A percentile compares a stretch with the other conserved stretches of the same genome.
Evolutionary conservation across 1,284 basidiomycete genomes (phyloP).

Genomic region (Serendipita sp.): DNA sequence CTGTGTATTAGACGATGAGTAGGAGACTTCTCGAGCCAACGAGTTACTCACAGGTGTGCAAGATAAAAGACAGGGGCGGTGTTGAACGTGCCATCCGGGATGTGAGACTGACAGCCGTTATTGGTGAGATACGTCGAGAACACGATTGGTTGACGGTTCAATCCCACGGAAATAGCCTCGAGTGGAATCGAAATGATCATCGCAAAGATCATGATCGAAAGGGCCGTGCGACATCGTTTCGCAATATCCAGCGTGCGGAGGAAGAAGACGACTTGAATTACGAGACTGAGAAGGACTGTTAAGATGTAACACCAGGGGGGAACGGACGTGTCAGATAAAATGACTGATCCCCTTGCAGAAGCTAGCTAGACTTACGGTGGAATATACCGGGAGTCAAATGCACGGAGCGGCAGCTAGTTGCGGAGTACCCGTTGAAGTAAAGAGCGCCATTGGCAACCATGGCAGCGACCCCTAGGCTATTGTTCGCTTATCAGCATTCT

Average conservation of each 20-base stretch:
- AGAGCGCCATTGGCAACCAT: neutral
- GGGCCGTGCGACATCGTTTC: neutral
- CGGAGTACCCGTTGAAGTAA: neutral
- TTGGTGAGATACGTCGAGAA: neutral
- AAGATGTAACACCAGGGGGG: too few relatives aligned
- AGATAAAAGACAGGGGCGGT: slow-evolving; percentile 1
- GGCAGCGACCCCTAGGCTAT: neutral
- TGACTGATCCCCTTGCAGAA: too few relatives aligned
- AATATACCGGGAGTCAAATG: neutral
- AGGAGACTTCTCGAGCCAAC: neutral
- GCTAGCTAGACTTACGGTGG: neutral
- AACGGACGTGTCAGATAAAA: neutral
- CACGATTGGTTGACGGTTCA: neutral
- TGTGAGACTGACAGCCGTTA: neutral
- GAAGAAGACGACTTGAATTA: neutral
- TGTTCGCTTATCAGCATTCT: neutral
- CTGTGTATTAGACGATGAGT: neutral
- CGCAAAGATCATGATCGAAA: neutral
- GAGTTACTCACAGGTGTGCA: neutral
- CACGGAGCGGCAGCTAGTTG: neutral
- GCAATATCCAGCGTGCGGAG: neutral
- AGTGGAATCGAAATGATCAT: neutral
- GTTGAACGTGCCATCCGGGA: neutral
- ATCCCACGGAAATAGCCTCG: neutral
- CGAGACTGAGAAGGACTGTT: neutral